Evolutionary conservation across 2,329 filamentous ascomycete genomes (phyloP), one percentile per base, ranked within the genome.

Genomic region (Xylariaceae sp.): DNA sequence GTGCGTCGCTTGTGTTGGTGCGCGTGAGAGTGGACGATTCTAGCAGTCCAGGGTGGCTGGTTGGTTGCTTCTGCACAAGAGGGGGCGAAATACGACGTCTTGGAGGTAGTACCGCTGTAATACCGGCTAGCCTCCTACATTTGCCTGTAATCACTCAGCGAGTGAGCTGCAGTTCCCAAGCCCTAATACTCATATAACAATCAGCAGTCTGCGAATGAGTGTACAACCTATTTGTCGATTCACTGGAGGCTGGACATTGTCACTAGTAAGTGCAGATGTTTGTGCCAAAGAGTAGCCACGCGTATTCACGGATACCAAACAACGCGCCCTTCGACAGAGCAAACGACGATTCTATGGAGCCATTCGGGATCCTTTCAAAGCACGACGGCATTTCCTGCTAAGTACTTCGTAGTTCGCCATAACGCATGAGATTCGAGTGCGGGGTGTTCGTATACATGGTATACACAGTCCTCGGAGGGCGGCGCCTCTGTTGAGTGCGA

Each of bases 41-140:
- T 19, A 12, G 8, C 26, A 47, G 44, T 39, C 51, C 29, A 26
- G 42, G 48, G 54, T 57, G 49, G 52, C 53, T 58, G 58, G 55
- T 52, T 53, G 54, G 51, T 45, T 54, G 57, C 51, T 44, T 42
- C 46, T 32, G 40, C 47, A 48, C 39, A 45, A 54, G 57, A 52
- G 51, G 53, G 55, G 57, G 26, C 53, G 36, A 52, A 52, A 55
- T 51, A 51, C 37, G 47, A 46, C 53, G 6, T 53, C 47, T 45
- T 56, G 42, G 47, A 34, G 51, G 34, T 32, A 50, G 19, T 26
- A 36, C 15, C 9, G 15, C 45, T 40, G 34, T 29, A 6, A 30
- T 39, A 37, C 3, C 4, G 15, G 10, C 34, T 16, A 37, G 5
- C 15, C 15, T 6, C 13, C 10, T 19, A 32, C 26, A 26, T 26